Evolutionary conservation across 2,329 filamentous ascomycete species (phyloP).

Genomic region (Penicillium hesseltinei): DNA sequence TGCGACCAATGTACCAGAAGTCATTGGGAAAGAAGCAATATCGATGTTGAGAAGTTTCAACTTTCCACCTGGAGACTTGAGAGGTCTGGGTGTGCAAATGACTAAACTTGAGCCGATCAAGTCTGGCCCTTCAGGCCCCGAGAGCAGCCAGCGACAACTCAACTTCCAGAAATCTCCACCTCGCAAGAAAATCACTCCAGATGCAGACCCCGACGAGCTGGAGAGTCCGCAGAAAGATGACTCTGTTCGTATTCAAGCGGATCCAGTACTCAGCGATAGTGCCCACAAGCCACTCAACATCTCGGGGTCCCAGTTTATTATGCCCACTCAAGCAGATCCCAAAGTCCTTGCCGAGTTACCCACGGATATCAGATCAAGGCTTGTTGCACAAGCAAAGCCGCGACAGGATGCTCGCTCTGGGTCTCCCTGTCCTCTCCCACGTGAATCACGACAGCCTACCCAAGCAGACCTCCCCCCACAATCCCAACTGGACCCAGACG

Average conservation of each 20-base stretch:
- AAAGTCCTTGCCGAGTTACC: conserved; percentile 81
- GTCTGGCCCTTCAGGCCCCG: conserved; percentile 46
- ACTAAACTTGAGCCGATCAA: conserved; percentile 85
- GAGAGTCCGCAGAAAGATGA: conserved; percentile 43
- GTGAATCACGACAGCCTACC: conserved; percentile 17
- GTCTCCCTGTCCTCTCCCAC: conserved; percentile 38
- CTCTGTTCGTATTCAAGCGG: conserved; percentile 29
- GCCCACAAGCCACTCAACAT: conserved; percentile 69
- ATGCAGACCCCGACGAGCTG: conserved; percentile 50
- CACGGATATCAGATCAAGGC: conserved; percentile 72
- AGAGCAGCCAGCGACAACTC: conserved; percentile 76
- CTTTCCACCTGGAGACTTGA: conserved; percentile 87
- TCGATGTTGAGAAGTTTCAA: conserved; percentile 76
- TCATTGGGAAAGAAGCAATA: conserved; percentile 78
- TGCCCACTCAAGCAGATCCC: conserved; percentile 77
- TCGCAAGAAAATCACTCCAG: conserved; percentile 24
- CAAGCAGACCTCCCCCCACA: conserved; percentile 55
- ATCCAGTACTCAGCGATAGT: conserved; percentile 35
- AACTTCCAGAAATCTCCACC: conserved; percentile 59
- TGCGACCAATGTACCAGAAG: conserved; percentile 70
- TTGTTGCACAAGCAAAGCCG: conserved; percentile 59
- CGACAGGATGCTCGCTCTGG: conserved; percentile 21
- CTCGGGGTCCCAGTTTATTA: conserved; percentile 83
- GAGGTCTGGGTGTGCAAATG: conserved; percentile 89
- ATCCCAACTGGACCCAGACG: conserved; percentile 80